Evolutionary conservation across 2,329 filamentous ascomycete genomes (phyloP).

Genomic region (Akanthomyces lecanii): DNA sequence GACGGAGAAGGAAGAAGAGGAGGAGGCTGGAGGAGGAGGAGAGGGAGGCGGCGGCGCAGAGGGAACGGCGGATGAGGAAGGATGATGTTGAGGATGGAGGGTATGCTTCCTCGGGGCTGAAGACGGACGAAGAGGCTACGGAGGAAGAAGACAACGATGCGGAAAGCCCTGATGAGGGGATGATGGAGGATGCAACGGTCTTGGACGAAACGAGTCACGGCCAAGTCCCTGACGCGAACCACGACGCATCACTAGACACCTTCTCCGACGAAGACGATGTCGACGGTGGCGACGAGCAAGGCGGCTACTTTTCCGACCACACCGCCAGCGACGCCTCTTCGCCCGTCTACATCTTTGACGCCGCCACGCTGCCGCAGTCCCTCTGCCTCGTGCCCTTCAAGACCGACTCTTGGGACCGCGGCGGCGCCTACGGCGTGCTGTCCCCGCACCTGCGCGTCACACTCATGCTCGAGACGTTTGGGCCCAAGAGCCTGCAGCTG

Average conservation of each 20-base stretch:
- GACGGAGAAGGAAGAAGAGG: background rate
- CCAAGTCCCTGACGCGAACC: background rate
- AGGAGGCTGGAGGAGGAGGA: background rate
- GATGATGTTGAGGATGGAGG: background rate
- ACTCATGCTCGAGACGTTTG: slow-evolving; percentile 13
- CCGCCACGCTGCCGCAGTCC: slow-evolving; percentile 1
- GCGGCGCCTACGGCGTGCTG: slow-evolving; percentile 4
- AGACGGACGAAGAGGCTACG: background rate
- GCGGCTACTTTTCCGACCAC: slow-evolving; percentile 14
- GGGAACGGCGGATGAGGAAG: background rate
- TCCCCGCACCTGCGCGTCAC: slow-evolving; percentile 7
- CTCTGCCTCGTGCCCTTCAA: background rate
- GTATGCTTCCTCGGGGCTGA: background rate
- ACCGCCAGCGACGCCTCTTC: slow-evolving; percentile 4
- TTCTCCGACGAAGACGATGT: background rate
- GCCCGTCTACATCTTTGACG: background rate
- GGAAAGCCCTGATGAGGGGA: background rate
- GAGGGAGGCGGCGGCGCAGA: background rate
- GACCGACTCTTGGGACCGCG: slow-evolving; percentile 1
- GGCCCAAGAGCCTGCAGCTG: slow-evolving; percentile 14
- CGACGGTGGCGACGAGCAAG: background rate
- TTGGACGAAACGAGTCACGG: background rate
- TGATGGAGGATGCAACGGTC: background rate
- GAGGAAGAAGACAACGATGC: background rate
- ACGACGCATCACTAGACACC: background rate